phyloP scores from a whole-genome alignment of 2,329 filamentous ascomycete species.

The Aspergillus sp. region DNA sequence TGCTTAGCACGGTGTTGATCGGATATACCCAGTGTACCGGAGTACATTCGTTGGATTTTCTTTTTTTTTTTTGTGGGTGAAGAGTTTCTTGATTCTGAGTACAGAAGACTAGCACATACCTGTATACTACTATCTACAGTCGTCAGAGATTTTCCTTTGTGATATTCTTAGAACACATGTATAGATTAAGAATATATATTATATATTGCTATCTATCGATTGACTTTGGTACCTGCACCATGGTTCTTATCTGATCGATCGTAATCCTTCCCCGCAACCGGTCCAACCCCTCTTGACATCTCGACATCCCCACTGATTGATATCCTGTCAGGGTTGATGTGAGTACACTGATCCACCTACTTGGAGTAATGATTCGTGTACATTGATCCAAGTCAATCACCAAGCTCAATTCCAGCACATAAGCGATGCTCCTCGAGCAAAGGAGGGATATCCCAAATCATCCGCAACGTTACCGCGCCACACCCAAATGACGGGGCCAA shows the following conservation, averaged over 20 bases:
- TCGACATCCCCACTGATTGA: neutral
- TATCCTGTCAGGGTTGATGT: too few relatives aligned
- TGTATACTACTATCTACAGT: too few relatives aligned
- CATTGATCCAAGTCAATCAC: too few relatives aligned
- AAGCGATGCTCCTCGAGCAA: neutral
- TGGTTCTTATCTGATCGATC: neutral
- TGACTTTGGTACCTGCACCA: neutral
- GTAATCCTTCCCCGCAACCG: neutral
- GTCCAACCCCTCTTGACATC: neutral
- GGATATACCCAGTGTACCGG: neutral
- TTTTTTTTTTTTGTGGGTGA: too few relatives aligned
- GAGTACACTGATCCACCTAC: too few relatives aligned
- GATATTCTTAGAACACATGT: too few relatives aligned
- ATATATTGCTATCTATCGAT: neutral
- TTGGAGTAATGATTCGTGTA: neutral
- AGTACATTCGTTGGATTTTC: too few relatives aligned
- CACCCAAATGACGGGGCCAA: slow-evolving; percentile 20
- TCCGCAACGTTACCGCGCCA: neutral
- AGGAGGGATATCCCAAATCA: slow-evolving; percentile 4
- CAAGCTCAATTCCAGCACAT: neutral
- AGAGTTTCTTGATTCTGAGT: too few relatives aligned
- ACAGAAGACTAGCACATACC: too few relatives aligned
- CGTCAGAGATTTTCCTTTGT: too few relatives aligned
- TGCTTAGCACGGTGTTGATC: neutral
- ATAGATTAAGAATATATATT: neutral